Percentiles rank a stretch among this genome's conserved stretches.
Evolutionary conservation across 768 basidiomycete genomes (phyloP).

Genomic region (Naganishia randhawae): DNA sequence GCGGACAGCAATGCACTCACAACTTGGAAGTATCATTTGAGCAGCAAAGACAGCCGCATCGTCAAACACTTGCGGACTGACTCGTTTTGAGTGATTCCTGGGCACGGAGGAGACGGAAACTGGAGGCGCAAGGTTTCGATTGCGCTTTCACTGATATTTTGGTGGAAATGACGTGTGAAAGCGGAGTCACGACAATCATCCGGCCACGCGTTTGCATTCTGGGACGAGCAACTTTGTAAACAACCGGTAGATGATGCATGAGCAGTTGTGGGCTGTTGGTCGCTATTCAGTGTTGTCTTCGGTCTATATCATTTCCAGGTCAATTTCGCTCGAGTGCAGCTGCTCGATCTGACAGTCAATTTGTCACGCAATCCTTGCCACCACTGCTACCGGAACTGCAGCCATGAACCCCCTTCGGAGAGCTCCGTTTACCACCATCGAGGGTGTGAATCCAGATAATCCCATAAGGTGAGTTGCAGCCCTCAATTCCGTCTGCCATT

Average conservation of each 20-base stretch:
- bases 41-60: background rate
- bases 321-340: background rate
- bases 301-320: too few relatives aligned
- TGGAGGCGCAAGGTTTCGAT: background rate
- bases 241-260: slow-evolving; percentile 17
- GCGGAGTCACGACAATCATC: background rate
- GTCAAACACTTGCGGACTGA: background rate
- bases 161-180: background rate
- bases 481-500: background rate
- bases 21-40: slow-evolving; percentile 26
- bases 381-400: background rate
- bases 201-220: background rate
- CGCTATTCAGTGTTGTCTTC: background rate
- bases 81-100: background rate
- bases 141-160: background rate
- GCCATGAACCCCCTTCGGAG: slow-evolving; percentile 37
- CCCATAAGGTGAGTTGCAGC: slow-evolving; percentile 36
- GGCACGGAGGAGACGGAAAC: background rate
- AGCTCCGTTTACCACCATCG: slow-evolving; percentile 46
- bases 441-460: slow-evolving; percentile 43
- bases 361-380: background rate
- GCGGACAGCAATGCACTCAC: slow-evolving; percentile 1
- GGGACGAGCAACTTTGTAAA: slow-evolving; percentile 15
- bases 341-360: background rate
- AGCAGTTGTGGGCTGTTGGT: background rate